Conservation (phyloP, 306 rosid species). For the Sindora glabra region DNA sequence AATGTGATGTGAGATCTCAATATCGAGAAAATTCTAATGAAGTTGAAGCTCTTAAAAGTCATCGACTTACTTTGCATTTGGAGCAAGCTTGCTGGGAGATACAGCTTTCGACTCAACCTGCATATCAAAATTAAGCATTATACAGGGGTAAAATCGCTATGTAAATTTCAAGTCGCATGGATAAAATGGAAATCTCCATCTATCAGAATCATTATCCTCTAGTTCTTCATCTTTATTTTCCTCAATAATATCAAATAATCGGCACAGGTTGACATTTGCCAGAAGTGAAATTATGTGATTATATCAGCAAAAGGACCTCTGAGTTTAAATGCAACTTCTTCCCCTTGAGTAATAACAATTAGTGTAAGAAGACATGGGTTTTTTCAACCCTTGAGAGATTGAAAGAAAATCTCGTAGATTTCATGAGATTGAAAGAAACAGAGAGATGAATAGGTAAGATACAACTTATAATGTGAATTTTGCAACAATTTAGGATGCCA, state of each 20-base stretch:
- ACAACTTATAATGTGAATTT: background rate
- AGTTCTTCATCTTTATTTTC: background rate
- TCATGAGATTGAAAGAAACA: background rate
- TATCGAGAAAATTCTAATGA: background rate
- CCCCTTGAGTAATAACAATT: background rate
- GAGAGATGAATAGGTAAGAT: background rate
- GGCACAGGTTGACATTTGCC: background rate
- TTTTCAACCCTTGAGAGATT: background rate
- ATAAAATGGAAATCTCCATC: background rate
- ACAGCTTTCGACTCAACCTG: conserved; percentile 88
- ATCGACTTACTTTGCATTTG: conserved; percentile 51
- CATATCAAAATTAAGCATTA: conserved; percentile 20
- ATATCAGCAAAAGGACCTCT: background rate
- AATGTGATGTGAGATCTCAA: background rate
- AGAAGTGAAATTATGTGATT: background rate
- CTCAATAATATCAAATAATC: background rate
- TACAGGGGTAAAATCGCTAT: background rate
- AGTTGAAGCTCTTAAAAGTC: background rate
- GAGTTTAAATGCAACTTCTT: background rate
- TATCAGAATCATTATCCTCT: background rate
- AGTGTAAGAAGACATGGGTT: background rate
- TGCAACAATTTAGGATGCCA: background rate
- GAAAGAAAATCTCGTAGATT: background rate
- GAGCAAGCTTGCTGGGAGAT: conserved; percentile 75
- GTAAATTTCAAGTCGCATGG: background rate